Evolutionary conservation across 352 stramenopile species (phyloP).

Genomic region (Phytophthora kernoviae): DNA sequence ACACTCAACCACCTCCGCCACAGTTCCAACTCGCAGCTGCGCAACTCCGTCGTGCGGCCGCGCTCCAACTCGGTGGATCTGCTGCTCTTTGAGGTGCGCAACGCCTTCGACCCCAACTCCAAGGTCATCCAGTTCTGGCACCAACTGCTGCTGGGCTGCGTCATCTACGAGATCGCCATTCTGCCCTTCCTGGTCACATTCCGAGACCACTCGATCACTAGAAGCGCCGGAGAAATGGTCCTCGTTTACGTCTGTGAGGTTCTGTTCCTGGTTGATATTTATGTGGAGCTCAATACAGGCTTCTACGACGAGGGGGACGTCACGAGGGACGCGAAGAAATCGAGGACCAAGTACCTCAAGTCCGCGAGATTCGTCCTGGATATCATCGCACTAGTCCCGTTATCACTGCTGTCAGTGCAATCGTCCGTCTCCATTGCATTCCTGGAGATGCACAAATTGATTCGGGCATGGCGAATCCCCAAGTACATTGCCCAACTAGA

Average conservation of each 20-base stretch:
- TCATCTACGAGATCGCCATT: constrained; percentile 63
- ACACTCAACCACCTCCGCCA: constrained; percentile 16
- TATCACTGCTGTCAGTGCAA: constrained; percentile 41
- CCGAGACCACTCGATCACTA: constrained; percentile 10
- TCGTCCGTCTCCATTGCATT: constrained; percentile 32
- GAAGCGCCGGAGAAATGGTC: constrained; percentile 35
- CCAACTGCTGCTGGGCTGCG: constrained; percentile 49
- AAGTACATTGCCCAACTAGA: constrained; percentile 63
- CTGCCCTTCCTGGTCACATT: constrained; percentile 63
- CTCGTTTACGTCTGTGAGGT: constrained; percentile 57
- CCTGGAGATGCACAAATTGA: constrained; percentile 70
- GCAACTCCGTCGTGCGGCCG: constrained; percentile 35
- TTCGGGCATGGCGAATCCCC: constrained; percentile 50
- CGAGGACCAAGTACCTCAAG: constrained; percentile 53
- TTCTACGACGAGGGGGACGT: constrained; percentile 75
- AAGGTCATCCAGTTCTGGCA: constrained; percentile 58
- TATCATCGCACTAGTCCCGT: constrained; percentile 44
- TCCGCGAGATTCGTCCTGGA: constrained; percentile 61
- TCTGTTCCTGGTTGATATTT: constrained; percentile 62
- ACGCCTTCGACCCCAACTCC: constrained; percentile 68
- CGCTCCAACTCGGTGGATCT: constrained; percentile 61
- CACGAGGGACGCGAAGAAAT: constrained; percentile 52
- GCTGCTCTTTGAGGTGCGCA: constrained; percentile 50
- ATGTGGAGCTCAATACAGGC: constrained; percentile 69
- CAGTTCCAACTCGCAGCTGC: constrained; percentile 11